Percentiles rank a stretch among this genome's conserved stretches.
Evolutionary conservation across 768 basidiomycete genomes (phyloP).

Genomic region (Kockovaella imperatae): DNA sequence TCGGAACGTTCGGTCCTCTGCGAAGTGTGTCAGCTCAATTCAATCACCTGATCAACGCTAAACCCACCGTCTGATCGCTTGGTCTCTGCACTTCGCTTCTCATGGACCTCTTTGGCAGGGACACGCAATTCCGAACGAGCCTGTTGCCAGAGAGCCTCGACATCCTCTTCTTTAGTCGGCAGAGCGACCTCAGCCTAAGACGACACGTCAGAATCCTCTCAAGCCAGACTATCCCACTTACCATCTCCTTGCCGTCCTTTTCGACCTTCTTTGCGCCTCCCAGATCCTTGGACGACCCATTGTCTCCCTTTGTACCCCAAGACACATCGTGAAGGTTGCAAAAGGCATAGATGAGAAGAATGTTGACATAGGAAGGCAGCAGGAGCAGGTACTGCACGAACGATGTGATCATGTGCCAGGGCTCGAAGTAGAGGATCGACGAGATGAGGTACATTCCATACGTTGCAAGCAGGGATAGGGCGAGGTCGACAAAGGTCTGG

Average conservation of each 20-base stretch:
- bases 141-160: constrained; percentile 77
- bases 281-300: constrained; percentile 75
- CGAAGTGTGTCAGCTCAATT: constrained; percentile 73
- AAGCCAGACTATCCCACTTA: constrained; percentile 32
- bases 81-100: constrained; percentile 76
- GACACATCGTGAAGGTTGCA: constrained; percentile 64
- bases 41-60: constrained; percentile 60
- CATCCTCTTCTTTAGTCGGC: constrained; percentile 72
- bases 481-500: constrained; percentile 64
- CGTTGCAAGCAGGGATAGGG: constrained; percentile 55
- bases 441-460: constrained; percentile 70
- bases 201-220: background rate
- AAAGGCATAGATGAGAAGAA: constrained; percentile 42
- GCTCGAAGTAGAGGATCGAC: constrained; percentile 41
- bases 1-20: constrained; percentile 39
- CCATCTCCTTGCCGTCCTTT: constrained; percentile 73
- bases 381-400: constrained; percentile 43
- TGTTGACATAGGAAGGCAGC: constrained; percentile 43
- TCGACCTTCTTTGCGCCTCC: constrained; percentile 83
- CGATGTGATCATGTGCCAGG: constrained; percentile 45
- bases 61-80: constrained; percentile 63
- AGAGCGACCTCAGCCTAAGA: constrained; percentile 61
- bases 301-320: constrained; percentile 84
- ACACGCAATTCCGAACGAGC: constrained; percentile 62
- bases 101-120: constrained; percentile 63